Conservation (phyloP, 108 stramenopile genomes). For the Discostella pseudostelligera region DNA sequence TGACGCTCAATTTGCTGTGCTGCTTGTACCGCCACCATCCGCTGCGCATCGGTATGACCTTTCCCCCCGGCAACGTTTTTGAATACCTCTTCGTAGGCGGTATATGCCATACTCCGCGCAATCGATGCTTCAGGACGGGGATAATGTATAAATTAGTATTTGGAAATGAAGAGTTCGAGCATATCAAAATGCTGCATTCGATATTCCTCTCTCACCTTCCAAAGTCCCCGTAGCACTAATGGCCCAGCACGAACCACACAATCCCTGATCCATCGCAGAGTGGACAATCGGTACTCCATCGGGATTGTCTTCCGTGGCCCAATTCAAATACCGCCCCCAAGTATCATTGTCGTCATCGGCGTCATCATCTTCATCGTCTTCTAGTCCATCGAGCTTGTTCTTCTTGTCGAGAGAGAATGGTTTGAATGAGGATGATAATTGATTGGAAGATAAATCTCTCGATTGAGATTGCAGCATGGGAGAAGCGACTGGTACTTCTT, state of each 20-base stretch:
- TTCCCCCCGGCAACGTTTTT: neutral
- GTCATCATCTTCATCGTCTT: slow-evolving; percentile 7
- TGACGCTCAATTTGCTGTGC: slow-evolving; percentile 51
- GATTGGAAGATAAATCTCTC: neutral
- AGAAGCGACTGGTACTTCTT: neutral
- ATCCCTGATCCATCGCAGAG: slow-evolving; percentile 67
- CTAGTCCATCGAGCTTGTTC: slow-evolving; percentile 28
- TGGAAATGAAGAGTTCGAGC: too few relatives aligned
- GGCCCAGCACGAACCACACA: slow-evolving; percentile 96
- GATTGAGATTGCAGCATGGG: neutral
- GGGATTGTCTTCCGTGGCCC: slow-evolving; percentile 74
- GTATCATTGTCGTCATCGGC: neutral
- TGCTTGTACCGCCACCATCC: slow-evolving; percentile 14
- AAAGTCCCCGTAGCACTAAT: slow-evolving; percentile 88
- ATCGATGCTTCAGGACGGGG: slow-evolving; percentile 74
- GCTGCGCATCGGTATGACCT: slow-evolving; percentile 2
- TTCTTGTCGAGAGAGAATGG: slow-evolving; percentile 20
- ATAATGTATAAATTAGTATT: too few relatives aligned
- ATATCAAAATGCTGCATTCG: too few relatives aligned
- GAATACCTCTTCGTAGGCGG: slow-evolving; percentile 41
- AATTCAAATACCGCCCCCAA: slow-evolving; percentile 52
- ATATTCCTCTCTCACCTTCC: neutral
- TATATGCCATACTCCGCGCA: slow-evolving; percentile 56
- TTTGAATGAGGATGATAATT: slow-evolving; percentile 3
- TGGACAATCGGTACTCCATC: slow-evolving; percentile 78